These are phyloP conservation scores for Tetraselmis striata DNA, from an alignment of 139 green algal species.

Conservation along the genomic window DNA sequence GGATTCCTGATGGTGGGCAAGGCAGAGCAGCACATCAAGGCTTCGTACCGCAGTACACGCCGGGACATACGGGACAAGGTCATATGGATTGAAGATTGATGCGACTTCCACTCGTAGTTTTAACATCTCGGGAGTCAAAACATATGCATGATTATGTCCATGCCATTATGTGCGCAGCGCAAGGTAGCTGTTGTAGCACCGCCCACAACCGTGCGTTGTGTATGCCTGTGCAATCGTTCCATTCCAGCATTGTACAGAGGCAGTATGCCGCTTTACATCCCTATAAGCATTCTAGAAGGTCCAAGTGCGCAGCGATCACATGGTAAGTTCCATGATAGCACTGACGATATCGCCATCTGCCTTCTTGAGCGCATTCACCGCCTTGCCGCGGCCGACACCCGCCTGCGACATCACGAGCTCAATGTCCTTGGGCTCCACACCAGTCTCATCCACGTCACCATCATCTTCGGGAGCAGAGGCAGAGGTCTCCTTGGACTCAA, in stretches of 20 bases:
- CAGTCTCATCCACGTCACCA: constrained; percentile 84
- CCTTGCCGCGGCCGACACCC: constrained; percentile 77
- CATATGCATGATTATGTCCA: too few relatives aligned
- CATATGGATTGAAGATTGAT: neutral
- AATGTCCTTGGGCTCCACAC: constrained; percentile 97
- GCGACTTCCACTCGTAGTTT: too few relatives aligned
- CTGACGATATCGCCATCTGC: constrained; percentile 92
- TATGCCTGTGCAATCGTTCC: too few relatives aligned
- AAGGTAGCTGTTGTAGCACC: too few relatives aligned
- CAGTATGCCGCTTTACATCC: neutral
- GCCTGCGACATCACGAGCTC: constrained; percentile 98
- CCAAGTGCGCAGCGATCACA: constrained; percentile 24
- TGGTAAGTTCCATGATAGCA: constrained; percentile 94
- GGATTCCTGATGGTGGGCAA: constrained; percentile 15
- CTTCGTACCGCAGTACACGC: neutral
- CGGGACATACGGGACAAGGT: neutral
- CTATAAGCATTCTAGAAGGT: neutral
- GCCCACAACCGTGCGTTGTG: too few relatives aligned
- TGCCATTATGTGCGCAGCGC: too few relatives aligned
- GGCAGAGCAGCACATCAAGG: neutral
- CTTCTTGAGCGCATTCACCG: constrained; percentile 87
- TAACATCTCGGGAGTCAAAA: too few relatives aligned
- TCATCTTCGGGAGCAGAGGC: constrained; percentile 55
- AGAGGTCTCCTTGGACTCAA: constrained; percentile 10
- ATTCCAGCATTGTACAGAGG: neutral